These are phyloP conservation scores for Penicillium thymicola DNA, from an alignment of 2,329 filamentous ascomycete genomes.

Conservation along the genomic window DNA sequence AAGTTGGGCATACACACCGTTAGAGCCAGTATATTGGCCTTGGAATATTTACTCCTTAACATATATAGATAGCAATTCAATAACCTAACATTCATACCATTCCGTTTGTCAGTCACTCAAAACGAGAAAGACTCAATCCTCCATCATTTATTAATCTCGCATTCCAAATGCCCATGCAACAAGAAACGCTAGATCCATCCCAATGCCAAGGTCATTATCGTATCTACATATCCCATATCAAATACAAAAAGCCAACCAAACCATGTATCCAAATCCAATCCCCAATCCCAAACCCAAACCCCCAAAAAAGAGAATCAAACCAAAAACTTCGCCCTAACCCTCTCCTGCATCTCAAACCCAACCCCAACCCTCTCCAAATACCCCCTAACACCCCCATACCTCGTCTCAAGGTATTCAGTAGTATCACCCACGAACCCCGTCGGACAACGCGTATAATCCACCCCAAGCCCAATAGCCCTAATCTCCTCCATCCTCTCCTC, in stretches of 20 bases:
- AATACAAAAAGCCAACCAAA: constrained; percentile 1
- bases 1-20: neutral
- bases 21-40: neutral
- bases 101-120: neutral
- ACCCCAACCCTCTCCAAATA: constrained; percentile 68
- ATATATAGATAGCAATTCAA: neutral
- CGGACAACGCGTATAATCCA: constrained; percentile 69
- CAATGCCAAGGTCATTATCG: constrained; percentile 11
- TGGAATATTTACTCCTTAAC: neutral
- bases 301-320: constrained; percentile 10
- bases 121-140: neutral
- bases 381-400: constrained; percentile 62
- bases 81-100: neutral
- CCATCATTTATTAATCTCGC: neutral
- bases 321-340: constrained; percentile 29
- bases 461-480: constrained; percentile 64
- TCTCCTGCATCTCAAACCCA: constrained; percentile 42
- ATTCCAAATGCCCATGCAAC: neutral
- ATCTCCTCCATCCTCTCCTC: constrained; percentile 67
- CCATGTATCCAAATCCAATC: constrained; percentile 1
- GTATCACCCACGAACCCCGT: constrained; percentile 61
- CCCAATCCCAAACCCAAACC: neutral
- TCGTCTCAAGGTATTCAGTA: constrained; percentile 54
- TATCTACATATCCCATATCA: constrained; percentile 14
- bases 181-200: constrained; percentile 1